Evolutionary conservation across 805 yeast genomes (phyloP), one percentile per base, ranked within the genome.

Genomic region (Starmerella kuoi): DNA sequence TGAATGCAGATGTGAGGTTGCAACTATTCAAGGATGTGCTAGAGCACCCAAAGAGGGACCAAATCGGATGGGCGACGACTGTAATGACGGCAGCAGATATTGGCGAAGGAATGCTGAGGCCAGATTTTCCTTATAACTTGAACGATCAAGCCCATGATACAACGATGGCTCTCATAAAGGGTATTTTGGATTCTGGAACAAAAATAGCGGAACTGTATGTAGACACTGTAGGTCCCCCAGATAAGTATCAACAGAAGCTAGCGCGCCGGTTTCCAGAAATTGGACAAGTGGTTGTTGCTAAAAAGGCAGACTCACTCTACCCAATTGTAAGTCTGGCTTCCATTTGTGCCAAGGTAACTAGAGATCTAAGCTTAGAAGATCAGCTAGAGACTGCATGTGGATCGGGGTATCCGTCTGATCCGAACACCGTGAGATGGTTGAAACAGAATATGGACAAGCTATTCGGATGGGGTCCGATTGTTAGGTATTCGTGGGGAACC

Each of bases 181-280:
- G 71, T 9, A 78, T 83, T 0, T 30, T 83, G 4, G 72, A 69
- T 24, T 61, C 65, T 27, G 81, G 83, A 1, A 77, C 83, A 5
- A 70, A 74, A 31, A 57, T 91, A 5, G 69, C 66, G 22, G 84
- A 84, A 56, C 72, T 87, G 0, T 91, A 72, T 59, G 87, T 91
- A 4, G 99, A 91, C 59, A 91, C 99, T 0, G 98, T 91, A 32
- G 99, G 99, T 0, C 96, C 97, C 1, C 97, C 98, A 12, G 72
- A 62, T 1, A 66, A 79, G 27, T 91, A 91, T 59, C 93, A 82
- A 55, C 72, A 69, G 30, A 91, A 88, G 60, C 65, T 91, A 37
- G 70, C 74, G 44, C 61, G 60, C 22, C 61, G 72, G 42, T 91
- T 91, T 55, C 95, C 96, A 0, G 60, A 57, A 0, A 62, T 82